A percentile compares a stretch with the other conserved stretches of the same genome.
Conservation (phyloP, 345 rosid genomes). For the Garcia nutans region DNA sequence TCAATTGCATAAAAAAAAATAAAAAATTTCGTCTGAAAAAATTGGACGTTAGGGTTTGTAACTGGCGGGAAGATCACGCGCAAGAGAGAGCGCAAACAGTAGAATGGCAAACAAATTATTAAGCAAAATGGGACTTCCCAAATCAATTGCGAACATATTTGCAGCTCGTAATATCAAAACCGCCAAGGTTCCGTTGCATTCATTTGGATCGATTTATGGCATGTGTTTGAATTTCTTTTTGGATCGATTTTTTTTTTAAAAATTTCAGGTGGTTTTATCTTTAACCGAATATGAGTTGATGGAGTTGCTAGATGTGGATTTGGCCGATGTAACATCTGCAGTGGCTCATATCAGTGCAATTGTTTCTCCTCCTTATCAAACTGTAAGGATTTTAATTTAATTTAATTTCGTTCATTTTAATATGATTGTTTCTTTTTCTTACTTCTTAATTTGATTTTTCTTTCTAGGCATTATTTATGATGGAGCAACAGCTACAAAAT, state of each 20-base stretch:
- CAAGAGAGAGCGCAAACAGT: background rate
- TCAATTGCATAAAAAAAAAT: too few species aligned
- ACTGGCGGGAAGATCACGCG: background rate
- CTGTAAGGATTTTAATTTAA: conserved; percentile 34
- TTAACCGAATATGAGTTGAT: conserved; percentile 71
- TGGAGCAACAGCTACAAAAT: conserved; percentile 45
- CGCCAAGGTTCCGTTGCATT: conserved; percentile 47
- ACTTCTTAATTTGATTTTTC: conserved; percentile 6
- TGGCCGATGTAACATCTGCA: conserved; percentile 54
- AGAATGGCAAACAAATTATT: background rate
- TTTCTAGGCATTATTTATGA: conserved; percentile 46
- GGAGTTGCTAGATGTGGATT: conserved; percentile 63
- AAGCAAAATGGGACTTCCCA: conserved; percentile 36
- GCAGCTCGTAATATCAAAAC: conserved; percentile 70
- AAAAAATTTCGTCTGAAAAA: too few species aligned
- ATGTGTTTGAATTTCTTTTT: conserved; percentile 1
- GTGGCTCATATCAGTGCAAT: conserved; percentile 54
- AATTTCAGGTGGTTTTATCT: conserved; percentile 58
- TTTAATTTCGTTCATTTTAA: too few species aligned
- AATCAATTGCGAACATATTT: conserved; percentile 54
- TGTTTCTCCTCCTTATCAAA: conserved; percentile 60
- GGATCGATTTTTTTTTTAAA: background rate
- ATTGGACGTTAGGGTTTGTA: background rate
- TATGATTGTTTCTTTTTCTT: background rate
- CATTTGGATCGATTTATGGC: background rate